Evolutionary conservation across 441 rosid species (phyloP).

Genomic region (Isatis lusitanica): DNA sequence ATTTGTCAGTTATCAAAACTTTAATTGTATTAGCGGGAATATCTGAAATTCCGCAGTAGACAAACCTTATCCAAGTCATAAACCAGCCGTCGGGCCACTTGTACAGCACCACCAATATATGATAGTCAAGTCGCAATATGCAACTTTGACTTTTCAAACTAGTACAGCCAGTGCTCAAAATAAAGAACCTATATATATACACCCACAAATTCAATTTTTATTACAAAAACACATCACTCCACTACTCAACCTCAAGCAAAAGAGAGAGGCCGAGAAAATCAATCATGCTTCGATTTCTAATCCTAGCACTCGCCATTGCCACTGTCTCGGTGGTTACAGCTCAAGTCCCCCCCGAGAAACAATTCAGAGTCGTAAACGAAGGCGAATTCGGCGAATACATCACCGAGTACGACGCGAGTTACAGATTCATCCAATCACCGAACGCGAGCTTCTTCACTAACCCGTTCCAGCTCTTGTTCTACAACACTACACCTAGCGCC

Average conservation of each 20-base stretch:
- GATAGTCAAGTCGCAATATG: conserved; percentile 19
- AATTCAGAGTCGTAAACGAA: conserved; percentile 45
- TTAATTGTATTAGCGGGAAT: not conserved
- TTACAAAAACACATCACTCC: not conserved
- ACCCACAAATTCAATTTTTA: not conserved
- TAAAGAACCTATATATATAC: not conserved
- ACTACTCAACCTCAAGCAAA: not conserved
- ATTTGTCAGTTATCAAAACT: not conserved
- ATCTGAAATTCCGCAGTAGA: not conserved
- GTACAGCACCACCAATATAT: not conserved
- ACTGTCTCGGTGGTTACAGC: conserved; percentile 15
- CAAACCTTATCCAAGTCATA: conserved; percentile 24
- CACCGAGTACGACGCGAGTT: conserved; percentile 48
- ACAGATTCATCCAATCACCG: conserved; percentile 26
- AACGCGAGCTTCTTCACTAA: not conserved
- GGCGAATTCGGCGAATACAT: conserved; percentile 42
- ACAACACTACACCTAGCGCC: conserved; percentile 52
- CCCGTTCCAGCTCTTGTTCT: conserved; percentile 50
- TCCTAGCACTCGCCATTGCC: conserved; percentile 8
- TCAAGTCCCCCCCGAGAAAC: conserved; percentile 39
- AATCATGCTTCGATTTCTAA: conserved; percentile 12
- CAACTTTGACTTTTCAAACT: conserved; percentile 31
- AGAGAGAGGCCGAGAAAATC: not conserved
- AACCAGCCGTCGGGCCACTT: not conserved
- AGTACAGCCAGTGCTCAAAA: not conserved